Evolutionary conservation across 179 eudicot genomes (phyloP), one percentile per base, ranked within the genome.

Genomic region (Nepenthes alata): DNA sequence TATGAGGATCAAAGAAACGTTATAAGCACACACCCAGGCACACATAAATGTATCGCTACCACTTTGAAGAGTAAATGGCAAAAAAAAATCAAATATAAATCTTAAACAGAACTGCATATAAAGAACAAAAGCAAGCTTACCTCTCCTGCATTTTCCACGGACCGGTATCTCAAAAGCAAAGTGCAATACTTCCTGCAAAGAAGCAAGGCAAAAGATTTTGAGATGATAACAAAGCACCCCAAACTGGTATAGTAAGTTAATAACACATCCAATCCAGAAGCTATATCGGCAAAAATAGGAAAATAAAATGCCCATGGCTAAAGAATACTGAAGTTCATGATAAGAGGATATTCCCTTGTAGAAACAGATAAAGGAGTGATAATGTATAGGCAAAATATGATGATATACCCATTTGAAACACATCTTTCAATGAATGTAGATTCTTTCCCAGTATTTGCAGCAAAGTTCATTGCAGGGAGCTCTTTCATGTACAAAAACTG

Each of bases 371-470:
- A 55, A 25, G 14, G 39, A 55, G 39, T 25, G 11, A 9, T 54
- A 25, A 35, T n/a, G 13, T 58, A 62, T 3, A 55, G 37, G 39
- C 1, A 16, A 45, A 37, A 34, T 36, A 36, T 47, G 11, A 44
- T 37, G 37, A 11, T 49, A 15, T 88, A 88, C 97, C 97, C 90
- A 65, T 78, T 85, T 38, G 84, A 81, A 67, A 90, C 81, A 63
- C 97, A 90, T 88, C 77, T 81, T 80, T 90, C 81, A 59, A 90
- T 95, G 78, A 90, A 90, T 55, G 72, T 69, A 49, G 97, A 85
- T 64, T 83, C 77, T 65, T 90, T 90, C 73, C 97, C 95, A 11
- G 97, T 90, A 69, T 90, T 90, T 10, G 95, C 89, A 57, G 97
- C 97, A 81, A 74, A 87, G 49, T 77, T 90, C 97, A 90, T 90